A percentile compares a stretch with the other conserved stretches of the same genome.
phyloP scores from a whole-genome alignment of 331 rosid species.

The Pyrus hybrid region DNA sequence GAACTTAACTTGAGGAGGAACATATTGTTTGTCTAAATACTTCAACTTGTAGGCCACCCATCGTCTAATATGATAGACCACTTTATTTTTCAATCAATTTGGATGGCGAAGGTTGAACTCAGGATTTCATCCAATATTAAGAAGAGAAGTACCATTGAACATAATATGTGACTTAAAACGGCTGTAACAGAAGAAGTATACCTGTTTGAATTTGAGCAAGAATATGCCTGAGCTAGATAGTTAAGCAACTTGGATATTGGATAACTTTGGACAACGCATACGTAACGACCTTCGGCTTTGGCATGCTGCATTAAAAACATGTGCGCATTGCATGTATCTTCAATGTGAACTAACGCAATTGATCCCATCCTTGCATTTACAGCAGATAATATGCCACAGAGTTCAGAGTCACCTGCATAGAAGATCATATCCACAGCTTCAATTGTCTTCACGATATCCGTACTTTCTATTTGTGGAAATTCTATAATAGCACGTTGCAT shows the following conservation, averaged over 20 bases:
- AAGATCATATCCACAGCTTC: not conserved
- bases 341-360: conserved; percentile 56
- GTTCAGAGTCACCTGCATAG: conserved; percentile 41
- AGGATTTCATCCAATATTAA: too few species aligned
- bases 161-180: not conserved
- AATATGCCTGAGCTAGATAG: conserved; percentile 35
- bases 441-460: not conserved
- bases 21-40: too few species aligned
- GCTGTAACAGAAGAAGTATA: not conserved
- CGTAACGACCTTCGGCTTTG: conserved; percentile 53
- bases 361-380: conserved; percentile 86
- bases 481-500: not conserved
- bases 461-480: not conserved
- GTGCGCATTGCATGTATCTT: conserved; percentile 77
- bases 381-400: conserved; percentile 39
- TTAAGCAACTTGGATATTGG: conserved; percentile 31
- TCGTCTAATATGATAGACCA: too few species aligned
- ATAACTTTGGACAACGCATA: conserved; percentile 50
- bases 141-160: not conserved
- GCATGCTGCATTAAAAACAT: conserved; percentile 63
- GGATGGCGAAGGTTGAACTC: not conserved
- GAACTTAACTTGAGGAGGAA: not conserved
- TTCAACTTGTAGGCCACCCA: not conserved
- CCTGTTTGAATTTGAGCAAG: conserved; percentile 36
- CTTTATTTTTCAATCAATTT: too few species aligned